These are phyloP conservation scores for Gillenia trifoliata DNA, from an alignment of 306 rosid species.

Conservation along the genomic window DNA sequence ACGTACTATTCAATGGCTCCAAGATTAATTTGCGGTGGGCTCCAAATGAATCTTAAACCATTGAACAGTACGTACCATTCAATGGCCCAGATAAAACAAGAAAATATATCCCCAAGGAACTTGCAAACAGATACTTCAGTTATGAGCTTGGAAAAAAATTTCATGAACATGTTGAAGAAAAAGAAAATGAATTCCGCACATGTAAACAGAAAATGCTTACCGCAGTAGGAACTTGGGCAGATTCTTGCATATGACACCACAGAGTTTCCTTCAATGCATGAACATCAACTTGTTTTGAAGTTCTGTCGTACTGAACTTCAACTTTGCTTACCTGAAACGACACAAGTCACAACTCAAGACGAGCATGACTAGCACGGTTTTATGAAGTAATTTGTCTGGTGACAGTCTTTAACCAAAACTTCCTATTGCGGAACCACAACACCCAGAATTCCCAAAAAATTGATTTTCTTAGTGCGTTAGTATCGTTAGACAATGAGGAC, in stretches of 20 bases:
- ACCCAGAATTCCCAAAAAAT: neutral
- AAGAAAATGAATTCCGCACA: neutral
- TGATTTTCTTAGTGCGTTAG: neutral
- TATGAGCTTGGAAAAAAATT: neutral
- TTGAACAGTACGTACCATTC: no score
- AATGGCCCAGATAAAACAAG: neutral
- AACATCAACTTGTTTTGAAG: conserved; percentile 25
- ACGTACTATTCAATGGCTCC: no score
- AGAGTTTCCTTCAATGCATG: conserved; percentile 20
- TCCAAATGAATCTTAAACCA: no score
- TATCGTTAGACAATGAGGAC: neutral
- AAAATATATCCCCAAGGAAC: neutral
- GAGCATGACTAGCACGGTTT: neutral
- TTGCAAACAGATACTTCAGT: neutral
- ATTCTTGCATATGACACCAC: conserved; percentile 22
- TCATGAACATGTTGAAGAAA: no score
- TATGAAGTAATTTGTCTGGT: neutral
- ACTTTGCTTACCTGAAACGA: conserved; percentile 18
- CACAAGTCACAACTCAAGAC: neutral
- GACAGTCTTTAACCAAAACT: neutral
- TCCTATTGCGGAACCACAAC: neutral
- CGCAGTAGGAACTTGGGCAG: neutral
- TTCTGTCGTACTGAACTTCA: conserved; percentile 20
- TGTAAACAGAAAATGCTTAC: conserved; percentile 2
- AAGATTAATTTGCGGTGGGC: no score